Evolutionary conservation across 2,329 filamentous ascomycete genomes (phyloP), one percentile per base, ranked within the genome.

Genomic region (Alternaria arborescens): DNA sequence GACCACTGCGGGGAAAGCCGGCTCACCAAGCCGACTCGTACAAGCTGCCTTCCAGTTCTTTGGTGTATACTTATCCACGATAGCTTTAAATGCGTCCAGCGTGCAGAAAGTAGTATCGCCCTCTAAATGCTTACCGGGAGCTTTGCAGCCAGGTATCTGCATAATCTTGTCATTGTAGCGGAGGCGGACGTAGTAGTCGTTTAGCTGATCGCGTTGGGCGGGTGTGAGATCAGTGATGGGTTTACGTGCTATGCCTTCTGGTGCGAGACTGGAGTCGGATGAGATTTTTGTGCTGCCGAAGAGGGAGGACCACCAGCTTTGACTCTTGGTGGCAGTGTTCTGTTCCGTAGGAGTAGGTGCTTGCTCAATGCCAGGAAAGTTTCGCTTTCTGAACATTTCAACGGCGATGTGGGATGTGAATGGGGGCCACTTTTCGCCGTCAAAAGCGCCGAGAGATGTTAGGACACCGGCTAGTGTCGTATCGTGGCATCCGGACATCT

Each of bases 91-190:
- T 0, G 94, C 93, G 58, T 91, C 88, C 89, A 99, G 79, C 0
- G 94, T 98, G 80, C 95, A 99, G 73, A 98, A 94, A 26, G 88
- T 91, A 69, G 93, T 89, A 69, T 98, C 91, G 1, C 93, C 93
- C 1, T 92, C 87, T 3, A 97, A 84, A 79, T 99, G 95, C 62
- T 94, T 96, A 7, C 93, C 92, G 0, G 84, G 79, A 10, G 85
- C 80, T 67, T 86, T 88, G 78, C 95, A 99, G 3, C 92, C 94
- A 0, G 94, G 94, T 18, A 99, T 85, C 14, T 85, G 87, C 73
- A 98, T 87, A 4, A 93, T 87, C 54, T 86, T 84, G 77, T 98
- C 95, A 71, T 99, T 99, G 79, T 97, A 99, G 52, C 94, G 87
- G 59, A 99, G 78, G 18, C 95, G 89, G 14, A 99, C 94, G 78